Base-by-base conservation (phyloP, 2,329 filamentous ascomycete genomes). In the Salinomyces thailandicus region DNA sequence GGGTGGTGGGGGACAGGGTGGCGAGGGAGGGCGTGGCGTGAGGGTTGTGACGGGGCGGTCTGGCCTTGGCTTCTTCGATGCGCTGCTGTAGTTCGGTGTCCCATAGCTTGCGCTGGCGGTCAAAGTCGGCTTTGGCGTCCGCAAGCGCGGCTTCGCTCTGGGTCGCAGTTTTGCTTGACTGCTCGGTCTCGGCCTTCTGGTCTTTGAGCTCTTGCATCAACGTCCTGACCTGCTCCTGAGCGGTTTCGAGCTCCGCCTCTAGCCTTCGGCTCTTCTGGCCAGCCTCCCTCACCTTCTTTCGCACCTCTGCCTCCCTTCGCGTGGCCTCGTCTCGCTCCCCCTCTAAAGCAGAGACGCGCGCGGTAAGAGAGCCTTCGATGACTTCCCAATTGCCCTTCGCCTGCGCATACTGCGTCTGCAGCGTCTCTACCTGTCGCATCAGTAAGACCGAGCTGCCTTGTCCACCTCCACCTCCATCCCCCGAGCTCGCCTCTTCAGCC, bases 311-410 rank as follows among this genome's bases (percentile, higher is more conserved):
- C 62, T 98, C 91, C 40, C 85, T 78, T 48, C 79, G 79, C 33
- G 77, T 71, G 6, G 84, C 75, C 52, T 98, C 91, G 53, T 96
- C 87, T 38, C 85, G 77, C 59, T 98, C 93, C 55, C 82, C 91
- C 58, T 98, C 91, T 7, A 96, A 67, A 33, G 68, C 79, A 3
- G 79, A 72, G 8, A 91, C 72, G 39, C 87, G 76, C 15, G 84
- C 77, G 34, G 89, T 73, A 19, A 98, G 63, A 2, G 84, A 93
- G 7, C 82, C 76, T 60, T 98, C 89, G 43, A 98, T 93, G 1
- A 86, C 85, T 55, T 95, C 87, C 91, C 93, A 98, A 51, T 98
- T 98, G 54, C 93, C 85, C 48, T 85, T 91, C 1, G 91, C 91
- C 37, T 93, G 79, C 1, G 86, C 79, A 61, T 98, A 94, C 58